Evolutionary conservation across 2,329 filamentous ascomycete species (phyloP).

Genomic region (Microsporum audouinii): DNA sequence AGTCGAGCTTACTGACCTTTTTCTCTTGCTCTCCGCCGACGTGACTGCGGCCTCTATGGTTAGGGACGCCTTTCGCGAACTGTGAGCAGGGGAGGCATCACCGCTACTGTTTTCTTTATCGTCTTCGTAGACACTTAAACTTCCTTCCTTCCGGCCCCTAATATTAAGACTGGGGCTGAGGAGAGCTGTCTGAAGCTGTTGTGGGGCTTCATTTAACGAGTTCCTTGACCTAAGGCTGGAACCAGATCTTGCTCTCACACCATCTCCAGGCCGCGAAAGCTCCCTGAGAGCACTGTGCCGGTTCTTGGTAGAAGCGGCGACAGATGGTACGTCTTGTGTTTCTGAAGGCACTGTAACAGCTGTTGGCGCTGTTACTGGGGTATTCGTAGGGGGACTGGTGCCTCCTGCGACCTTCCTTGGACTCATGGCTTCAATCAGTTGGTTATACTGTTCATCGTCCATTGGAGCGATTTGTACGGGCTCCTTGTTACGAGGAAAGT

Average conservation of each 20-base stretch:
- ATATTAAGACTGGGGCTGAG: conserved; percentile 25
- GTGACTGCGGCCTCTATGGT: conserved; percentile 6
- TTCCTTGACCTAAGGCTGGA: conserved; percentile 22
- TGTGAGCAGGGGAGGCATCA: conserved; percentile 4
- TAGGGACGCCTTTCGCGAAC: conserved; percentile 12
- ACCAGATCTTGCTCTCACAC: conserved; percentile 23
- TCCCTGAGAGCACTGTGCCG: conserved; percentile 21
- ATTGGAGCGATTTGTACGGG: conserved; percentile 25
- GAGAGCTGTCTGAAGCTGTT: conserved; percentile 18
- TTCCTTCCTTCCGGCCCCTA: conserved; percentile 26
- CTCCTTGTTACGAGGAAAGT: conserved; percentile 33
- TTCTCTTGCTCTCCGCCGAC: conserved; percentile 19
- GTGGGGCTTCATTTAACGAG: conserved; percentile 13
- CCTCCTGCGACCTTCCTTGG: conserved; percentile 23
- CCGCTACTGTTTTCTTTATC: conserved; percentile 8
- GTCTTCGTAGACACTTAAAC: conserved; percentile 1
- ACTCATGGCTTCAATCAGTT: conserved; percentile 29
- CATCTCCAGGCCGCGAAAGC: conserved; percentile 18
- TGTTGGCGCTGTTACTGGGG: conserved; percentile 17
- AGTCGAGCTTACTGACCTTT: conserved; percentile 15
- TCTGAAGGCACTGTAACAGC: not conserved
- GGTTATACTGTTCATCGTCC: conserved; percentile 29
- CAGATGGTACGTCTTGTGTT: not conserved
- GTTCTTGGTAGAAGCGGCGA: conserved; percentile 3
- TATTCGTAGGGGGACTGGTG: conserved; percentile 24